phyloP scores from a whole-genome alignment of 768 basidiomycete species.

The Tylopilus felleus region DNA sequence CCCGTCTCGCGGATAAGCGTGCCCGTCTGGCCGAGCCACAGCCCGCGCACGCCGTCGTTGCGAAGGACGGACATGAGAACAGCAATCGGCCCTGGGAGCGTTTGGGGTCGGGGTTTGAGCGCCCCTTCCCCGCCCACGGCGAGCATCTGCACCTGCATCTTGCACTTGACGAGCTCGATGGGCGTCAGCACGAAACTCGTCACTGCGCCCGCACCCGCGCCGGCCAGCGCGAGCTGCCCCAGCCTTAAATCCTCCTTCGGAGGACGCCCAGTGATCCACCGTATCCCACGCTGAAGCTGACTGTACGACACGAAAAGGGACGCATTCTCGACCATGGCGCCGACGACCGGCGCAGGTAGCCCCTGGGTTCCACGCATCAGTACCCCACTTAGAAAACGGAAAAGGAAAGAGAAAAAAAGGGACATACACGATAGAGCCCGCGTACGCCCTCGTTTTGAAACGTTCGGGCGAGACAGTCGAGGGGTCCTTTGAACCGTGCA shows the following conservation, averaged over 20 bases:
- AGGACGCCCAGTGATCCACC: conserved; percentile 36
- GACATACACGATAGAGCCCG: conserved; percentile 82
- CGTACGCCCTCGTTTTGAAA: conserved; percentile 76
- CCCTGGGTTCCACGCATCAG: conserved; percentile 50
- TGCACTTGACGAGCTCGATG: conserved; percentile 93
- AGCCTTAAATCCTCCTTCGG: conserved; percentile 48
- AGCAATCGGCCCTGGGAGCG: conserved; percentile 69
- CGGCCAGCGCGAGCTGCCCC: conserved; percentile 72
- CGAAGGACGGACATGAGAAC: conserved; percentile 64
- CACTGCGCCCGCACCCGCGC: conserved; percentile 80
- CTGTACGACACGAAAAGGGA: conserved; percentile 84
- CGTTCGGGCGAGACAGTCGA: conserved; percentile 84
- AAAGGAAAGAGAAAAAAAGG: no score
- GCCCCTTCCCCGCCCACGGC: conserved; percentile 25
- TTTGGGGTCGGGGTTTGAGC: conserved; percentile 7
- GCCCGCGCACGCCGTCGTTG: conserved; percentile 68
- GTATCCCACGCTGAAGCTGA: conserved; percentile 64
- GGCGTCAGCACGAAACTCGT: conserved; percentile 91
- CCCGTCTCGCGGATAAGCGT: conserved; percentile 93
- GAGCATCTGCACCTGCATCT: conserved; percentile 96
- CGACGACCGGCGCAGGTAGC: conserved; percentile 84
- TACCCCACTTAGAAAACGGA: neutral
- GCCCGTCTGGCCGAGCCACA: conserved; percentile 97
- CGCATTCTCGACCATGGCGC: conserved; percentile 92
- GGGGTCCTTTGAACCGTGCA: conserved; percentile 73